Evolutionary conservation across 1,284 basidiomycete species (phyloP), one percentile per base, ranked within the genome.

Genomic region (Pterulicium gracile): DNA sequence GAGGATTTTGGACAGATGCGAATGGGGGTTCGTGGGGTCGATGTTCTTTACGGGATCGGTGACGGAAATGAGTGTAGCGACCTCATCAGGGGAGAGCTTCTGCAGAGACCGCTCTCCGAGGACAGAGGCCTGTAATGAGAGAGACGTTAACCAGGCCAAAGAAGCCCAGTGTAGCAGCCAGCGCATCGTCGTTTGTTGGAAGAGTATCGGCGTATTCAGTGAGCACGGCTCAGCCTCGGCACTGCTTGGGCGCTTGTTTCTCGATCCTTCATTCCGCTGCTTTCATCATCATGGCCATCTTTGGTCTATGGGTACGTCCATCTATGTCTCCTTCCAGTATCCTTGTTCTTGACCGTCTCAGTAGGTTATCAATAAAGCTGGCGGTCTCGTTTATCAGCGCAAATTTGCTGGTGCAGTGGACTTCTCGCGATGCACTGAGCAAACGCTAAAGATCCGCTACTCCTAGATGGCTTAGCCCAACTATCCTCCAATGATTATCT

Each of bases 341-440:
- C 3, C 23, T 4, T 18, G 22, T 18, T 39, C n/a, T 42, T 42
- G 45, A 32, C 49, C 44, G 46, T 24, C 46, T 12, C 48, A 19
- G n/a, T 49, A 88, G 93, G 87, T 98, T 51, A 97, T 98, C 61
- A 98, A 98, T 69, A 98, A 98, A 70, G 96, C 96, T 14, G 95
- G 95, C 20, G 96, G 95, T 14, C 77, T 98, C 35, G 88, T 98
- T 49, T 98, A 94, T 66, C 88, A 94, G 57, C 78, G 89, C 50
- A 90, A 84, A 57, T 94, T 95, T 61, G 79, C 84, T 65, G 88
- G 92, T 87, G 15, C 4, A 52, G 13, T 49, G 71, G 64, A 39
- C 21, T 46, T 34, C 15, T 34, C 24, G 3, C 23, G 27, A 40
- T 49, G 12, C 42, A 20, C n/a, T 42, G 18, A 34, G 27, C 24